phyloP scores from a whole-genome alignment of 129 eudicot species.

The Flaveria ramosissima region DNA sequence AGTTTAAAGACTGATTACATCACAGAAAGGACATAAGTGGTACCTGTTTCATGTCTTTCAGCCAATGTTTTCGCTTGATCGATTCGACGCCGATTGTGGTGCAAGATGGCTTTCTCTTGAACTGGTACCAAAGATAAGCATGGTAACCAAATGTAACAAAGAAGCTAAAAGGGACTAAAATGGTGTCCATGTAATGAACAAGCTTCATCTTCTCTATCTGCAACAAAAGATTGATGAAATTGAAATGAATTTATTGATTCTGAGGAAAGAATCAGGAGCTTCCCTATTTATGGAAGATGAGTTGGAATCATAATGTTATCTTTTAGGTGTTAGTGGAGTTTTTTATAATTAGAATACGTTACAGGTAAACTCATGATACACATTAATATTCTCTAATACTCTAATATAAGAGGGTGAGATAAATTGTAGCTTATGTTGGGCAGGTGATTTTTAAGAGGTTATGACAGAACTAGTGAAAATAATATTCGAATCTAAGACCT shows the following conservation, averaged over 20 bases:
- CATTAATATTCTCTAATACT: no score
- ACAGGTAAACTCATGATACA: no score
- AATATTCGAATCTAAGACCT: no score
- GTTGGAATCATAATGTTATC: slow-evolving; percentile 29
- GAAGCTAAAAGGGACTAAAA: slow-evolving; percentile 72
- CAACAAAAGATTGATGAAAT: slow-evolving; percentile 15
- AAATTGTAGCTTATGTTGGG: no score
- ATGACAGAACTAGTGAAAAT: no score
- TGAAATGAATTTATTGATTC: slow-evolving; percentile 26
- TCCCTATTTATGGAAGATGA: slow-evolving; percentile 37
- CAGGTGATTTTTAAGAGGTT: no score
- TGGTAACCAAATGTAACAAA: slow-evolving; percentile 87
- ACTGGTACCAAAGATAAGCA: slow-evolving; percentile 75
- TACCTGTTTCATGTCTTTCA: slow-evolving; percentile 61
- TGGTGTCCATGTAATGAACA: slow-evolving; percentile 56
- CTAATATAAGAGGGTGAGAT: no score
- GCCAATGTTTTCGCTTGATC: slow-evolving; percentile 62
- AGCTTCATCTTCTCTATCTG: slow-evolving; percentile 33
- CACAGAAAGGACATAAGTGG: not conserved
- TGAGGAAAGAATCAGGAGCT: slow-evolving; percentile 12
- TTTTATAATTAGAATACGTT: no score
- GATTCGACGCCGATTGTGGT: slow-evolving; percentile 74
- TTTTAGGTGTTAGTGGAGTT: slow-evolving; percentile 28
- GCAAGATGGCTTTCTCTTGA: slow-evolving; percentile 56
- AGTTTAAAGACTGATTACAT: not conserved